A percentile compares a stretch with the other conserved stretches of the same genome.
These are phyloP conservation scores for Atalantia buxifolia DNA, from an alignment of 345 rosid genomes.

Conservation along the genomic window DNA sequence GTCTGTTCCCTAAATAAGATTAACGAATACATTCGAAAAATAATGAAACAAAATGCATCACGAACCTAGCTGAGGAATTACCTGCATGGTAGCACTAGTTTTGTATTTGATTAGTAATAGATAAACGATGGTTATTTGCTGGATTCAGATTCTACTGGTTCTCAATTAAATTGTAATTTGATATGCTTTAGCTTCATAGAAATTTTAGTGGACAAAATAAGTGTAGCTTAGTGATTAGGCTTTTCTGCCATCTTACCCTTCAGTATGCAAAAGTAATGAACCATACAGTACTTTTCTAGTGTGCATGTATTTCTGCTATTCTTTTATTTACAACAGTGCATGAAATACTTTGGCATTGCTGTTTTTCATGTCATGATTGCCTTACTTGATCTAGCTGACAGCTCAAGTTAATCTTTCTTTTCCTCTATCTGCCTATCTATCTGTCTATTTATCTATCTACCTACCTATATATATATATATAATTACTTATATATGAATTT, in stretches of 20 bases:
- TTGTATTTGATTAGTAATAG: neutral
- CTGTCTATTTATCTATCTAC: no score
- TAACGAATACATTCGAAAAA: neutral
- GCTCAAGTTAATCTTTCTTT: neutral
- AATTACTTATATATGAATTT: neutral
- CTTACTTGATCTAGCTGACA: neutral
- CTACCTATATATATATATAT: no score
- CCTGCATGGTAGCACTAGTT: neutral
- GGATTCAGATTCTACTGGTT: neutral
- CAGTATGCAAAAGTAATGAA: neutral
- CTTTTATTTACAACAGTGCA: neutral
- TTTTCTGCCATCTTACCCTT: neutral
- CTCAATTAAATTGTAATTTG: neutral
- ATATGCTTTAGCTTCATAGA: neutral
- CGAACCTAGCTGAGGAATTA: neutral
- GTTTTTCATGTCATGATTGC: neutral
- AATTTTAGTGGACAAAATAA: neutral
- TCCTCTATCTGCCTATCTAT: no score
- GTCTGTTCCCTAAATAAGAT: neutral
- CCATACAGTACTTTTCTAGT: neutral
- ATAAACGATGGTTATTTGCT: neutral
- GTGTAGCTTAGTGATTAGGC: neutral
- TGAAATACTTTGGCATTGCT: neutral
- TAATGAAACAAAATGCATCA: neutral
- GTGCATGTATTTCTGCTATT: neutral